phyloP scores from a whole-genome alignment of 257 asterid species.

The Vinca minor region DNA sequence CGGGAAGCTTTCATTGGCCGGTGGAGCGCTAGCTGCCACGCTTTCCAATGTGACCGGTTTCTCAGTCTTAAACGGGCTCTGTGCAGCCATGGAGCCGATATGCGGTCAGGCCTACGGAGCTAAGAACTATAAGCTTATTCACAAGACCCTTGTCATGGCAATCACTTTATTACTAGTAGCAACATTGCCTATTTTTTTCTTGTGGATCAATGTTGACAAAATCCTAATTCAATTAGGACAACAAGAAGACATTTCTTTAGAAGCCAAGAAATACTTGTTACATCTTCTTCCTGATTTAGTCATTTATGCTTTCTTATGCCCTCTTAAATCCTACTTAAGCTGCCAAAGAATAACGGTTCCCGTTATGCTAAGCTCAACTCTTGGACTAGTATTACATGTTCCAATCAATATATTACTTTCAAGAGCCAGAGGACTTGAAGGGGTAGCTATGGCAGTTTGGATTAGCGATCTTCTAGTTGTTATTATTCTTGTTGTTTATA shows the following conservation, averaged over 20 bases:
- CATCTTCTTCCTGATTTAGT: conserved; percentile 64
- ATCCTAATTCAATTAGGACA: conserved; percentile 61
- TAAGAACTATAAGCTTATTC: conserved; percentile 61
- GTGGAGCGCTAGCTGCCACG: conserved; percentile 67
- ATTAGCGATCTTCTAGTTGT: conserved; percentile 42
- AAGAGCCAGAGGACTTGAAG: conserved; percentile 45
- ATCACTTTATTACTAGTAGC: conserved; percentile 30
- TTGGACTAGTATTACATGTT: conserved; percentile 51
- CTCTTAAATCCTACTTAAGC: conserved; percentile 62
- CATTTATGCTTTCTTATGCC: conserved; percentile 52
- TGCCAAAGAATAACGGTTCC: conserved; percentile 56
- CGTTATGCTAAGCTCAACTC: conserved; percentile 59
- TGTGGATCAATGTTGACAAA: conserved; percentile 67
- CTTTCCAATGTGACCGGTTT: conserved; percentile 72
- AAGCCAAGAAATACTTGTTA: conserved; percentile 43
- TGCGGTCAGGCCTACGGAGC: conserved; percentile 93
- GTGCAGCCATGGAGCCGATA: conserved; percentile 76
- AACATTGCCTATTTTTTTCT: conserved; percentile 48
- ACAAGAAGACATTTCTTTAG: conserved; percentile 43
- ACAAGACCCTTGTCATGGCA: conserved; percentile 62
- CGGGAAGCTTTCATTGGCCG: conserved; percentile 63
- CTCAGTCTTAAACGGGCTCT: conserved; percentile 64
- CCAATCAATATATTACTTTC: conserved; percentile 48
- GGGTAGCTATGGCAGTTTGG: conserved; percentile 85
- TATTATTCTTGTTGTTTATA: conserved; percentile 33